Evolutionary conservation across 306 rosid species (phyloP).

Genomic region (Oxytropis ochrocephala): DNA sequence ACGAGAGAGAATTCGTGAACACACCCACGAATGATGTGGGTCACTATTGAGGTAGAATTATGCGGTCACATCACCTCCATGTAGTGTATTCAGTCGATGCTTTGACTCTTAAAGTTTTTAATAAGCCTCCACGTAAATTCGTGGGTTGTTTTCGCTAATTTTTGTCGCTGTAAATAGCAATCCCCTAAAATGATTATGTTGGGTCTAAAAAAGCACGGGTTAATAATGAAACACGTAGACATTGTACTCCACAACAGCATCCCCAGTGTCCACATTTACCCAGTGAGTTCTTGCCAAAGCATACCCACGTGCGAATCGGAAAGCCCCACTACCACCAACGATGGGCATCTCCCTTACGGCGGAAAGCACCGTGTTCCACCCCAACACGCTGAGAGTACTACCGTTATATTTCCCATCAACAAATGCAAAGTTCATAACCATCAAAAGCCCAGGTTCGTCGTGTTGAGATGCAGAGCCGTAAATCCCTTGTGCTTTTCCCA

Average conservation of each 20-base stretch:
- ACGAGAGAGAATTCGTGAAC: too few species aligned
- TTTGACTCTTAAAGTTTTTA: too few species aligned
- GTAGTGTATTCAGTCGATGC: too few species aligned
- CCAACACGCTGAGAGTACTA: constrained; percentile 22
- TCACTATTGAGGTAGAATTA: too few species aligned
- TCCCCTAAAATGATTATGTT: too few species aligned
- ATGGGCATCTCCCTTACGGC: constrained; percentile 22
- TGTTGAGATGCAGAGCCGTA: constrained; percentile 35
- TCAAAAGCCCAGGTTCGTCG: constrained; percentile 7
- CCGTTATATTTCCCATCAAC: constrained; percentile 19
- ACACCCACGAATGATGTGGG: too few species aligned
- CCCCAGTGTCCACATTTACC: neutral
- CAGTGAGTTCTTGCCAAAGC: constrained; percentile 32
- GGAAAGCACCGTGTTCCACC: constrained; percentile 1
- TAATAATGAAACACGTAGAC: constrained; percentile 40
- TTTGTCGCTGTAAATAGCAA: too few species aligned
- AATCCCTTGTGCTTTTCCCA: constrained; percentile 58
- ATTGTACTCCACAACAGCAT: constrained; percentile 43
- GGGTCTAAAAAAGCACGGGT: neutral
- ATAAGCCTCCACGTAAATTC: too few species aligned
- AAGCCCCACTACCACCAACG: constrained; percentile 38
- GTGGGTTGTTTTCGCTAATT: too few species aligned
- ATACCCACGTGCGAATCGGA: constrained; percentile 51
- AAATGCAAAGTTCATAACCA: constrained; percentile 20
- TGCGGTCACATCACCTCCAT: too few species aligned